Evolutionary conservation across 768 basidiomycete species (phyloP).

Genomic region (Tylopilus sp.): DNA sequence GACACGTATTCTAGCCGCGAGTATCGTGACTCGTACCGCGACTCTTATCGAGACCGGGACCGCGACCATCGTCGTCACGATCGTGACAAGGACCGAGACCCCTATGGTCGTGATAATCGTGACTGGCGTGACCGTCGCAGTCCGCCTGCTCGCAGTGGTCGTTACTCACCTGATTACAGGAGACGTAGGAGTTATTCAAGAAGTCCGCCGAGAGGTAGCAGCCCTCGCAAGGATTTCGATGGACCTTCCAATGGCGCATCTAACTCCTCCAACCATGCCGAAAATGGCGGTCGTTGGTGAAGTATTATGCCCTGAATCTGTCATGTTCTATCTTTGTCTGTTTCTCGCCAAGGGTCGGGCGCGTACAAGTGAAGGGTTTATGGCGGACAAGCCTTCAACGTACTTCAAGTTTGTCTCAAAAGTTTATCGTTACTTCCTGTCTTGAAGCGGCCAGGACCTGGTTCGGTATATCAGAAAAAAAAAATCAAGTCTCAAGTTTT

Average conservation of each 20-base stretch:
- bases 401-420: conserved; percentile 47
- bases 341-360: conserved; percentile 40
- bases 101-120: conserved; percentile 65
- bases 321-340: conserved; percentile 27
- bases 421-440: conserved; percentile 48
- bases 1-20: conserved; percentile 45
- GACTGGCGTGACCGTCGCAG: conserved; percentile 83
- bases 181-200: conserved; percentile 74
- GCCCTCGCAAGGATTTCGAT: conserved; percentile 49
- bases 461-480: conserved; percentile 53
- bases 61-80: conserved; percentile 40
- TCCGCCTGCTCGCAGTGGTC: conserved; percentile 60
- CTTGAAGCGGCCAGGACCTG: conserved; percentile 44
- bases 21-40: conserved; percentile 45
- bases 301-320: conserved; percentile 24
- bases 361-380: conserved; percentile 42
- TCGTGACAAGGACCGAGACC: conserved; percentile 52
- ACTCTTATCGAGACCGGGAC: conserved; percentile 45
- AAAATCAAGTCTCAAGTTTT: conserved; percentile 68
- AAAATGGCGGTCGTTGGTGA: conserved; percentile 61
- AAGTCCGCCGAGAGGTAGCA: conserved; percentile 75
- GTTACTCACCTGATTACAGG: conserved; percentile 77
- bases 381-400: conserved; percentile 36
- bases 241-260: conserved; percentile 40
- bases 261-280: conserved; percentile 36